Conservation (phyloP, 495 filamentous ascomycete species). For the Melanomma pulvis-pyrius region DNA sequence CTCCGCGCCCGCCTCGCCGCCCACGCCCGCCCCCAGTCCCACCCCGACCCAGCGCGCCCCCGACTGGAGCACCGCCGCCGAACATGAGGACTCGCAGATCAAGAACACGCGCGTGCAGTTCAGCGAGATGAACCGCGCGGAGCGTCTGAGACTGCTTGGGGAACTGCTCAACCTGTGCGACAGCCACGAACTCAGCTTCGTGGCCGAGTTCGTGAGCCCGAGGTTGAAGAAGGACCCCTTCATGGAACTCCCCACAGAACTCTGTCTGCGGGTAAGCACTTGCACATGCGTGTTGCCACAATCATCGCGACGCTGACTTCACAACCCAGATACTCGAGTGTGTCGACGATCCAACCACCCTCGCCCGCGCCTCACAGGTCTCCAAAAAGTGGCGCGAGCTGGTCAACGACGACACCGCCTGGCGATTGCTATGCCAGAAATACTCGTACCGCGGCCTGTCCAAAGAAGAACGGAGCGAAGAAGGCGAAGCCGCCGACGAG, state of each 20-base stretch:
- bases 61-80: slow-evolving; percentile 61
- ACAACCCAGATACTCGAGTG: slow-evolving; percentile 30
- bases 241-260: slow-evolving; percentile 80
- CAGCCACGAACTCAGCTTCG: slow-evolving; percentile 90
- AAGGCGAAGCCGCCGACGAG: slow-evolving; percentile 23
- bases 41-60: slow-evolving; percentile 63
- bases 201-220: slow-evolving; percentile 89
- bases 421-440: slow-evolving; percentile 94
- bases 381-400: slow-evolving; percentile 91
- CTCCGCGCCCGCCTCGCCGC: slow-evolving; percentile 69
- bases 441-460: slow-evolving; percentile 76
- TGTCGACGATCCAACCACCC: slow-evolving; percentile 87
- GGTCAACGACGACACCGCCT: slow-evolving; percentile 92
- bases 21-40: slow-evolving; percentile 69
- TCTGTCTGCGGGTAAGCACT: slow-evolving; percentile 76
- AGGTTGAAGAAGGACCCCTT: slow-evolving; percentile 96
- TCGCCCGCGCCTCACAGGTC: slow-evolving; percentile 90
- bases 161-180: slow-evolving; percentile 90
- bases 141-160: slow-evolving; percentile 69
- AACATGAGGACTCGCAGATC: slow-evolving; percentile 60
- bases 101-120: slow-evolving; percentile 61
- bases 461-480: slow-evolving; percentile 36
- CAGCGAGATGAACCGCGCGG: slow-evolving; percentile 54
- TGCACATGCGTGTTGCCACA: neutral
- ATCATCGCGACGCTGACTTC: neutral